Conservation (phyloP, 257 asterid genomes). For the Dorcoceras hygrometricum region DNA sequence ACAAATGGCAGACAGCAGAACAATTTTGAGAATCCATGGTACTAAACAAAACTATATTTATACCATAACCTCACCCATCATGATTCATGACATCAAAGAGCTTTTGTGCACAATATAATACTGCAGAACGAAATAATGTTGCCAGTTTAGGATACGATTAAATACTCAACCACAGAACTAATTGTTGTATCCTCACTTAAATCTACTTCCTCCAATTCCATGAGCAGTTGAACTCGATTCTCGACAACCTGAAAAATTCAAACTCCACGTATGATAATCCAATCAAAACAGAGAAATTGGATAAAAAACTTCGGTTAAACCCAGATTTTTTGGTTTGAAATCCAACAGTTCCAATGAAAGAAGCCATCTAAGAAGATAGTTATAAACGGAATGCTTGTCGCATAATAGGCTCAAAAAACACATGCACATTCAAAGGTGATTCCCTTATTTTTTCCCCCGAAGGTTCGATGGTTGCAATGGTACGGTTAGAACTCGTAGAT, state of each 20-base stretch:
- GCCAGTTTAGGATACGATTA: conserved; percentile 63
- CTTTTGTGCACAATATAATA: neutral
- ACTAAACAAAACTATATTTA: neutral
- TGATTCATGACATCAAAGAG: neutral
- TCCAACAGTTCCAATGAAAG: neutral
- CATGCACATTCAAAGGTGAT: neutral
- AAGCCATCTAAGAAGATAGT: neutral
- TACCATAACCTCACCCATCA: neutral
- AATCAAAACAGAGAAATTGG: neutral
- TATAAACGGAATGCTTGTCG: neutral
- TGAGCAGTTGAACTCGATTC: conserved; percentile 68
- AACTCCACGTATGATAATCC: neutral
- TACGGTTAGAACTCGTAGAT: no score
- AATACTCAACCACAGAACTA: conserved; percentile 46
- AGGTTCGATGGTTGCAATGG: no score
- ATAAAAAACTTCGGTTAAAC: neutral
- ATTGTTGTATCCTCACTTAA: conserved; percentile 52
- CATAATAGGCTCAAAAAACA: neutral
- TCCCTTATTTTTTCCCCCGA: no score
- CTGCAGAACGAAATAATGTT: conserved; percentile 2
- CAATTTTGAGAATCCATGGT: conserved; percentile 10
- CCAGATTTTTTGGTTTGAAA: neutral
- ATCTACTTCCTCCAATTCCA: conserved; percentile 53
- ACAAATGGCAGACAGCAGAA: neutral
- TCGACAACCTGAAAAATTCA: conserved; percentile 75